Percentiles rank a stretch among this genome's conserved stretches.
Evolutionary conservation across 2,329 filamentous ascomycete species (phyloP).

Genomic region (Periglandula ipomoeae): DNA sequence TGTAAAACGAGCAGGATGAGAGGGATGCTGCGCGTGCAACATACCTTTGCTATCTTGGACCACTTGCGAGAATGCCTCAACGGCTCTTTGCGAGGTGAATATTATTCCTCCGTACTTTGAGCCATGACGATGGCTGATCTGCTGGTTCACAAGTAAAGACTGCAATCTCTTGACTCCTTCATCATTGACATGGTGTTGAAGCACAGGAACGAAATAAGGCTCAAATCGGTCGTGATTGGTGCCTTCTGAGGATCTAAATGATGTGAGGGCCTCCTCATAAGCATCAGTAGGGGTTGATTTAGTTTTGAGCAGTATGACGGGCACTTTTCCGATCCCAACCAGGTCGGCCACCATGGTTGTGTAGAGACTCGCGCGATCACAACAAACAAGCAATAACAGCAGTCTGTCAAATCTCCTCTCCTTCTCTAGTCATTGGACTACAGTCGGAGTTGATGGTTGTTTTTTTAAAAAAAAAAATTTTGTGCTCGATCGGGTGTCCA

Average conservation of each 20-base stretch:
- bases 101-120: conserved; percentile 64
- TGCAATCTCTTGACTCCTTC: conserved; percentile 46
- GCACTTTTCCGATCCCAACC: conserved; percentile 12
- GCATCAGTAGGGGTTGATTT: conserved; percentile 61
- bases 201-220: conserved; percentile 65
- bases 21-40: too few relatives aligned
- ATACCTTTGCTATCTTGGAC: conserved; percentile 43
- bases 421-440: neutral
- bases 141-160: conserved; percentile 34
- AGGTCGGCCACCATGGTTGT: neutral
- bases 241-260: conserved; percentile 9
- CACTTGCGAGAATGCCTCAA: conserved; percentile 64
- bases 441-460: too few relatives aligned
- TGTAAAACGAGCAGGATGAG: too few relatives aligned
- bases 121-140: conserved; percentile 28
- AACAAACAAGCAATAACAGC: neutral
- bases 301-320: conserved; percentile 69
- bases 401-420: neutral
- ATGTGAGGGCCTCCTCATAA: conserved; percentile 55
- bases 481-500: too few relatives aligned
- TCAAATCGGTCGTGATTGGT: conserved; percentile 36
- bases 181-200: conserved; percentile 60
- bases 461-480: too few relatives aligned
- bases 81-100: conserved; percentile 76
- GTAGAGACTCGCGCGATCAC: neutral